These are phyloP conservation scores for Helianthus tuberosus DNA, from an alignment of 129 eudicot genomes.

Conservation along the genomic window DNA sequence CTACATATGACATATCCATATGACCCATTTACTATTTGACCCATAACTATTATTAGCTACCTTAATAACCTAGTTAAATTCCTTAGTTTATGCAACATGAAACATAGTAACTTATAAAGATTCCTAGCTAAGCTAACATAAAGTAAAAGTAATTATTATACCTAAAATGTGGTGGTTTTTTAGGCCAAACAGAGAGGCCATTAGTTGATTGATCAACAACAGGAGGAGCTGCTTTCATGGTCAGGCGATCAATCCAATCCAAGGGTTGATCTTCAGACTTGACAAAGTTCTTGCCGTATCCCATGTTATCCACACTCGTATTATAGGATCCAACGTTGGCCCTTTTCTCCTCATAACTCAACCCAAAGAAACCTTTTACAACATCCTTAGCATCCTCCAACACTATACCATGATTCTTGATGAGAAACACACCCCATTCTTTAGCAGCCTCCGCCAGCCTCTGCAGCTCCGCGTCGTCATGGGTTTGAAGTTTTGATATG, in stretches of 20 bases:
- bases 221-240: conserved; percentile 53
- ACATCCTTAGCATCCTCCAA: conserved; percentile 43
- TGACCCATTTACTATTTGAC: no score
- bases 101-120: no score
- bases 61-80: no score
- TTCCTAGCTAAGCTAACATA: no score
- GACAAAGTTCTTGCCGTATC: conserved; percentile 51
- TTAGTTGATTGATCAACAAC: conserved; percentile 25
- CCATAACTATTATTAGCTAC: no score
- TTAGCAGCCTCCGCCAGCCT: conserved; percentile 42
- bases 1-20: no score
- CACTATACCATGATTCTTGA: conserved; percentile 50
- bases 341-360: conserved; percentile 49
- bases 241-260: conserved; percentile 62
- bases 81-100: no score
- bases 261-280: conserved; percentile 44
- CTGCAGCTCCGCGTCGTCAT: conserved; percentile 19
- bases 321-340: conserved; percentile 43
- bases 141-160: neutral
- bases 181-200: conserved; percentile 52
- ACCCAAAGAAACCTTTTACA: conserved; percentile 47
- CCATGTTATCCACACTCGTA: conserved; percentile 50
- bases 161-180: conserved; percentile 25
- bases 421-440: conserved; percentile 60
- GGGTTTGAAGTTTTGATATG: conserved; percentile 2